Conservation (phyloP, 352 stramenopile species). For the Phytophthora podocarpi region DNA sequence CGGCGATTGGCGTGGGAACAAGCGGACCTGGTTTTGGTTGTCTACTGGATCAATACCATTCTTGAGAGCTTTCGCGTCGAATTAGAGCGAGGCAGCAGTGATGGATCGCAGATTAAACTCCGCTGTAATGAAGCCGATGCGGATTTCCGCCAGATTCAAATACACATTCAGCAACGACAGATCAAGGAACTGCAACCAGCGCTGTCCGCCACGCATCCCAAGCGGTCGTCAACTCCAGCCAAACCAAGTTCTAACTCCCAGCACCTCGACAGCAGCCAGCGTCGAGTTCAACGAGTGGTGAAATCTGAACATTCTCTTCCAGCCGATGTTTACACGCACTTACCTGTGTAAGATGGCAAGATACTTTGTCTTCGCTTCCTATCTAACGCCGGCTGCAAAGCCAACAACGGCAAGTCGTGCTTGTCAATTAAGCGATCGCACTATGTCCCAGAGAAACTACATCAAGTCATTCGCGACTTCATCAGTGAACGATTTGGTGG, state of each 20-base stretch:
- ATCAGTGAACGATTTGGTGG: conserved; percentile 5
- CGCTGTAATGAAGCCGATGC: background rate
- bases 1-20: background rate
- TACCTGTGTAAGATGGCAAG: too few species aligned
- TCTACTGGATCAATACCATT: conserved; percentile 1
- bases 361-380: conserved; percentile 12
- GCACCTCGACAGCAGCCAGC: background rate
- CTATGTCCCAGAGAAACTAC: conserved; percentile 3
- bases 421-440: background rate
- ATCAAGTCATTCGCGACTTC: background rate
- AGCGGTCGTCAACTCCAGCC: background rate
- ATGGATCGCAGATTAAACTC: background rate
- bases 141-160: conserved; percentile 1
- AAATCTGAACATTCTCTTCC: background rate
- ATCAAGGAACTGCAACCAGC: background rate
- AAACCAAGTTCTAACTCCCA: background rate
- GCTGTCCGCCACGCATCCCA: background rate
- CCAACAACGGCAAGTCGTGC: background rate
- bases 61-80: conserved; percentile 2
- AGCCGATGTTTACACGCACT: background rate
- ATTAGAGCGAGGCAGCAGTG: background rate
- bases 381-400: conserved; percentile 4
- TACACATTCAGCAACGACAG: background rate
- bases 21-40: background rate
- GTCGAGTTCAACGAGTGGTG: background rate